Percentiles rank a stretch among this genome's conserved stretches.
Conservation (phyloP, 805 yeast species). For the Nakazawaea wickerhamii region DNA sequence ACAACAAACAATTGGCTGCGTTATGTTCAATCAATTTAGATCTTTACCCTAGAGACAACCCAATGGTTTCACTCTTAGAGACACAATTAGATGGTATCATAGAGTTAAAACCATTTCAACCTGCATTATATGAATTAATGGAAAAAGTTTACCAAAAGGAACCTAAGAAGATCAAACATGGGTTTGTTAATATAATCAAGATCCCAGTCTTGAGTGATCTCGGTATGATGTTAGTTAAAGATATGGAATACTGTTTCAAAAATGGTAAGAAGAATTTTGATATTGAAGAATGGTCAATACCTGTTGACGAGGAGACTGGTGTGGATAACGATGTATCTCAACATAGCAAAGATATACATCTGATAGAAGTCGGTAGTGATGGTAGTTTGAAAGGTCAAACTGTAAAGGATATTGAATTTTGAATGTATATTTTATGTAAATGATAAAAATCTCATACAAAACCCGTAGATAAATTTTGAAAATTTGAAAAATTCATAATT, state of each 20-base stretch:
- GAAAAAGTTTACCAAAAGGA: slow-evolving; percentile 67
- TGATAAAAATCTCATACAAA: too few species aligned
- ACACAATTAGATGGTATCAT: slow-evolving; percentile 60
- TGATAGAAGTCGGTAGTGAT: slow-evolving; percentile 4
- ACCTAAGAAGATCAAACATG: slow-evolving; percentile 78
- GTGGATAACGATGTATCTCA: slow-evolving; percentile 18
- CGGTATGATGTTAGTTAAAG: slow-evolving; percentile 73
- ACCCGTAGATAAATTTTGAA: not conserved
- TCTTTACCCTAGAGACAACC: slow-evolving; percentile 51
- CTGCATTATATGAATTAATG: slow-evolving; percentile 58
- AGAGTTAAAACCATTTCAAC: slow-evolving; percentile 77
- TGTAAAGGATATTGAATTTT: slow-evolving; percentile 11
- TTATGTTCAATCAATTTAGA: slow-evolving; percentile 58
- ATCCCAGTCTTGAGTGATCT: slow-evolving; percentile 66
- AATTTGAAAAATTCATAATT: too few species aligned
- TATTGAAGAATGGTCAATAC: slow-evolving; percentile 94
- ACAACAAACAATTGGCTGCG: slow-evolving; percentile 41
- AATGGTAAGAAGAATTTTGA: slow-evolving; percentile 81
- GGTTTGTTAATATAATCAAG: slow-evolving; percentile 71
- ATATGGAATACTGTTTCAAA: slow-evolving; percentile 79
- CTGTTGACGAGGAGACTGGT: slow-evolving; percentile 78
- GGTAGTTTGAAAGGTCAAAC: slow-evolving; percentile 11
- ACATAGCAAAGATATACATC: not conserved
- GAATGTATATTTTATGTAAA: not conserved
- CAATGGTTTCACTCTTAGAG: slow-evolving; percentile 50